A percentile compares a stretch with the other conserved stretches of the same genome.
Evolutionary conservation across 768 basidiomycete species (phyloP).

Genomic region (Tricholoma terreum): DNA sequence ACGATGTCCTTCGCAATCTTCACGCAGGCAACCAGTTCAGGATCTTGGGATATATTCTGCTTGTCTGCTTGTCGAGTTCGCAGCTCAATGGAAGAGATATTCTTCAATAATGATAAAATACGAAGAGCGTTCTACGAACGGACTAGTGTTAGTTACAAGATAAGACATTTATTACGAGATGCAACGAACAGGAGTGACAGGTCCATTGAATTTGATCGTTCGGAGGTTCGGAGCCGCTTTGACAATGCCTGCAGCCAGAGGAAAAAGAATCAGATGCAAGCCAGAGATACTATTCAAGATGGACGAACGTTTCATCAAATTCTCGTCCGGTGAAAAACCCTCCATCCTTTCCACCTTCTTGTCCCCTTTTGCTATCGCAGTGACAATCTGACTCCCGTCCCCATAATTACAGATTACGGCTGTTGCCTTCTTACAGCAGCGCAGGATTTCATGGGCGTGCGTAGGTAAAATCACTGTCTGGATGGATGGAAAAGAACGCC

Average conservation of each 20-base stretch:
- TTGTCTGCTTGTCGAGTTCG: neutral
- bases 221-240: conserved; percentile 19
- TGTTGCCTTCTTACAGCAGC: conserved; percentile 27
- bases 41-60: neutral
- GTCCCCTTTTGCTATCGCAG: conserved; percentile 26
- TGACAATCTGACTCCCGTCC: conserved; percentile 24
- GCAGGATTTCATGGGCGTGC: conserved; percentile 28
- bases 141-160: neutral
- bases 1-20: conserved; percentile 15
- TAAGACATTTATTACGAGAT: neutral
- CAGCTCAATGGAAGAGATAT: conserved; percentile 4
- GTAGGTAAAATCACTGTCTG: conserved; percentile 22
- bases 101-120: conserved; percentile 1
- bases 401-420: conserved; percentile 22
- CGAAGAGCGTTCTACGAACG: neutral
- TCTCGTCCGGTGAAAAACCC: conserved; percentile 18
- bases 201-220: conserved; percentile 12
- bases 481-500: conserved; percentile 21
- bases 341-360: conserved; percentile 26
- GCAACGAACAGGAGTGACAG: conserved; percentile 5
- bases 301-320: conserved; percentile 25
- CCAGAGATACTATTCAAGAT: neutral
- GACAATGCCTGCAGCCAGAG: conserved; percentile 21
- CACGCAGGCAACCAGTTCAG: conserved; percentile 6
- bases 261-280: neutral